Evolutionary conservation across 2,329 filamentous ascomycete species (phyloP), one percentile per base, ranked within the genome.

Genomic region (Clarireedia sp.): DNA sequence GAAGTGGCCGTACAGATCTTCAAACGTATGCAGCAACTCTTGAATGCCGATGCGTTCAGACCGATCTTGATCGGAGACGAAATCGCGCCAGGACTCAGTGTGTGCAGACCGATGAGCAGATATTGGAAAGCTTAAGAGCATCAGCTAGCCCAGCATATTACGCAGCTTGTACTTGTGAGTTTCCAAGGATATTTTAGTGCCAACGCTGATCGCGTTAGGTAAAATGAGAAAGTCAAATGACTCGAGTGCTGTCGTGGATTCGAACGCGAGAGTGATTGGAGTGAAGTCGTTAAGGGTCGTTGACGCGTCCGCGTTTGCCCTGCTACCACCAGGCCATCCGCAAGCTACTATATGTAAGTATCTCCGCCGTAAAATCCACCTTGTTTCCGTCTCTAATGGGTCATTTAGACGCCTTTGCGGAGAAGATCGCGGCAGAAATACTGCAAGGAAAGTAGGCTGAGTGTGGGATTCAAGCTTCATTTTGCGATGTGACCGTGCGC

Each of bases 301-400:
- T 9, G 37, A 55, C 19, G 19, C 38, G 12, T 43, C 46, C 5
- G 17, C 26, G 7, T 49, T 54, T 45, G 36, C 43, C 19, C 44
- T 48, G 10, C 10, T 44, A 54, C 24, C 43, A 14, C 43, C 45
- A 23, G 29, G 38, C 3, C 29, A 55, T 8, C 40, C 53, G 26
- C 21, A 55, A 45, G 48, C 19, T n/a, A 55, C 53, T 23, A 41
- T 47, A 17, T 46, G 12, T 40, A 23, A 45, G 47, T 55, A 21
- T 43, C 9, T 3, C 2, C 14, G 8, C 26, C 19, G n/a, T 38
- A 17, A 17, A 19, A 21, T 5, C 5, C 19, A 2, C n/a, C 8
- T 19, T 8, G 2, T n/a, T 19, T 9, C 1, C 24, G 6, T 16
- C 33, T 17, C 33, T 43, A 36, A 49, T 7, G 12, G 10, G 2